These are phyloP conservation scores for Monosporascus cannonballus DNA, from an alignment of 2,329 filamentous ascomycete species.

Conservation along the genomic window DNA sequence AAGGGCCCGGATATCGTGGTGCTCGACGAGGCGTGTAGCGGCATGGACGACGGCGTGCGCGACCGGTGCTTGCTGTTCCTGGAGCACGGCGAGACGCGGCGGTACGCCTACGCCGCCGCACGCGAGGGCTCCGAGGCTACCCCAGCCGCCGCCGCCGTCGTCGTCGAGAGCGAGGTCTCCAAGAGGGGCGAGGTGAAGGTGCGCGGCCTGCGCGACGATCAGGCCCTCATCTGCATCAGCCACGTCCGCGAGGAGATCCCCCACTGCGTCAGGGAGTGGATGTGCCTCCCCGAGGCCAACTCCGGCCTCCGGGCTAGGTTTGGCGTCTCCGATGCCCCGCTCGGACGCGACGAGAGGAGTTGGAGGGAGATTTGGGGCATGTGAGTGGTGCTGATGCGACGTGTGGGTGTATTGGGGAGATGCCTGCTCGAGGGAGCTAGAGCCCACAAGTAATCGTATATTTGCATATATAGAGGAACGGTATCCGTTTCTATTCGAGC, in stretches of 20 bases:
- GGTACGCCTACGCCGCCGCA: slow-evolving; percentile 26
- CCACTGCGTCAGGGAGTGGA: slow-evolving; percentile 73
- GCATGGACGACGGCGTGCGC: slow-evolving; percentile 75
- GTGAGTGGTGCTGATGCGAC: slow-evolving; percentile 3
- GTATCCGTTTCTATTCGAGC: too few relatives aligned
- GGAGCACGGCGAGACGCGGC: slow-evolving; percentile 52
- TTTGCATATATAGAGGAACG: too few relatives aligned
- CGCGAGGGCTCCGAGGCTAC: too few relatives aligned
- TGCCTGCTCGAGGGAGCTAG: not conserved
- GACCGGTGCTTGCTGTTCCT: slow-evolving; percentile 85
- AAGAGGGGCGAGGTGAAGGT: slow-evolving; percentile 44
- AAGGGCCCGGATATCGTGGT: slow-evolving; percentile 78
- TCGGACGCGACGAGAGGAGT: slow-evolving; percentile 48
- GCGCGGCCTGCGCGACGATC: slow-evolving; percentile 57
- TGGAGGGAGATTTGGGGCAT: slow-evolving; percentile 64
- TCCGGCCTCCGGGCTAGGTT: slow-evolving; percentile 55
- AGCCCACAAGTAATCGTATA: too few relatives aligned
- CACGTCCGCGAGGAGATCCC: slow-evolving; percentile 90
- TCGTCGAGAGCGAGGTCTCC: slow-evolving; percentile 41
- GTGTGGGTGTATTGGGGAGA: not conserved
- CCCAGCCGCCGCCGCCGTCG: slow-evolving; percentile 18
- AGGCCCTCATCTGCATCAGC: slow-evolving; percentile 87
- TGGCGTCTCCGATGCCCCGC: slow-evolving; percentile 56
- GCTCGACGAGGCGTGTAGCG: slow-evolving; percentile 81
- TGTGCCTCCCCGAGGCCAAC: slow-evolving; percentile 75